Evolutionary conservation across 164 flowering plant species (phyloP).

Genomic region (Umbilicus rupestris): DNA sequence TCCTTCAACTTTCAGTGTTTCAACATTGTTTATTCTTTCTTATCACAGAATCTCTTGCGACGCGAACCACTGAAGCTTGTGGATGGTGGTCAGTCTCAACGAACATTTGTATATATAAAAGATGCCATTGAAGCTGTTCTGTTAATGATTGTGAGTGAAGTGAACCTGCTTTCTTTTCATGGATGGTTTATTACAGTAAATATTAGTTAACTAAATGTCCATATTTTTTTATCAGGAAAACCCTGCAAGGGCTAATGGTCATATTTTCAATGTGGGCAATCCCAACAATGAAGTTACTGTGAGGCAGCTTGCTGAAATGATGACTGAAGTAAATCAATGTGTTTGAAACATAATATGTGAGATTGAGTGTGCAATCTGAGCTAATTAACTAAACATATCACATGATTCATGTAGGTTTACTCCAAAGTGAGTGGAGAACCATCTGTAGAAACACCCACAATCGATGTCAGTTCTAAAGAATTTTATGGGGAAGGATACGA

Average conservation of each 20-base stretch:
- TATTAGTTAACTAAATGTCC: neutral
- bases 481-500: slow-evolving; percentile 5
- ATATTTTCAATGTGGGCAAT: slow-evolving; percentile 7
- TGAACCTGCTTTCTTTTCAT: neutral
- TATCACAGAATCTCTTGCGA: neutral
- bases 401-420: neutral
- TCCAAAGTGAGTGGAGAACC: slow-evolving; percentile 7
- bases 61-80: slow-evolving; percentile 2
- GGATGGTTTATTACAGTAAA: neutral
- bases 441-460: slow-evolving; percentile 2
- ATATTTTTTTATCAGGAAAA: slow-evolving; percentile 4
- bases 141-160: slow-evolving; percentile 8
- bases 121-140: slow-evolving; percentile 7
- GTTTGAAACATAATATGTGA: no score
- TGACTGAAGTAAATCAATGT: neutral
- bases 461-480: slow-evolving; percentile 3
- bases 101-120: slow-evolving; percentile 4
- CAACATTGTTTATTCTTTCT: neutral
- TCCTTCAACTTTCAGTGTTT: neutral
- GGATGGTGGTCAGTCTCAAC: slow-evolving; percentile 5
- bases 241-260: slow-evolving; percentile 8
- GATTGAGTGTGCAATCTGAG: neutral
- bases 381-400: neutral
- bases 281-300: slow-evolving; percentile 8
- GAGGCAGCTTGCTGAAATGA: slow-evolving; percentile 7